Base-by-base conservation (phyloP, 495 filamentous ascomycete species). In the Ramalina peruviana region DNA sequence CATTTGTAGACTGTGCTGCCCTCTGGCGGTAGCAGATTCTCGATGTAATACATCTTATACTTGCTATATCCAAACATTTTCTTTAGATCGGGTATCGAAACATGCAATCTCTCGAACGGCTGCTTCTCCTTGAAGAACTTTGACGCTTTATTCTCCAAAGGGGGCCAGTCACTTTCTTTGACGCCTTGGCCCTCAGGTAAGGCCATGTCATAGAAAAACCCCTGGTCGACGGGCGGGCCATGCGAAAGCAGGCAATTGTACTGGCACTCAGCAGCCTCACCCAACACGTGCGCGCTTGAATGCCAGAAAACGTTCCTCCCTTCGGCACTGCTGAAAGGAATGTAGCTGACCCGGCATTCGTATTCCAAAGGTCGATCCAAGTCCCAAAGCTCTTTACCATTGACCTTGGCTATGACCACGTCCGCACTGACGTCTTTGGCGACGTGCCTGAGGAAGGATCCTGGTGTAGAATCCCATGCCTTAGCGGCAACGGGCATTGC, bases 181-280 rank as follows among this genome's bases (percentile, higher is more conserved):
- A 98, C 88, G 36, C 81, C 80, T 44, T 76, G 76, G 53, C 76
- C 78, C 21, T 79, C 83, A 21, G 82, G 82, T 19, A 95, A 75
- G 15, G 80, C 82, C 88, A 97, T 95, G 61, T 98, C 90, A 65
- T 97, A 97, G 72, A 93, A 97, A 75, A 97, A 98, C 36, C 93
- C 92, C 65, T 89, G 82, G 13, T 89, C 80, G 30, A 86, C 86
- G 7, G 89, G 92, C 19, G 92, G 92, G 9, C 92, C 92, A 59
- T 94, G 88, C 55, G 86, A 94, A 43, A 98, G 74, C 51, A 88
- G 79, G 67, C 88, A 96, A 41, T 83, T 85, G 62, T 85, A 98
- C 54, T 88, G 77, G 54, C 81, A 77, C 65, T 98, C 93, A 38
- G 81, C 85, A 43, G 88, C 87, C 65, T 96, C 90, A 49, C 92